phyloP scores from a whole-genome alignment of 83 land plant genomes.

The Isoetes engelmannii region DNA sequence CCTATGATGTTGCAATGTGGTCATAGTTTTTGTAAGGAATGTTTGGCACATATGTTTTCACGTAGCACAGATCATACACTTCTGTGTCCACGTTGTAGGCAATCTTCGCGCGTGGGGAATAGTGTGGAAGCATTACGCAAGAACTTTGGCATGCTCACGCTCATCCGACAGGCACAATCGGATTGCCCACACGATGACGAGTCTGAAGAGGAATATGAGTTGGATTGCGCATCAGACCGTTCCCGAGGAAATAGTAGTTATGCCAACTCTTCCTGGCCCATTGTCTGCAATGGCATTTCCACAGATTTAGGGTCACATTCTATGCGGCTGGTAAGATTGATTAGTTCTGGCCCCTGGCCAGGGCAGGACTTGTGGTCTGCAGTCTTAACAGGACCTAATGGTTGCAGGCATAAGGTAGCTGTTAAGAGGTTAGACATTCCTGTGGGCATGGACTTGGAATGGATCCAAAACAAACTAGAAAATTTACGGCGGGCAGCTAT shows the following conservation, averaged over 20 bases:
- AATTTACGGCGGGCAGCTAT: constrained; percentile 55
- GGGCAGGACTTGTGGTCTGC: constrained; percentile 77
- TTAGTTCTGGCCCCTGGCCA: constrained; percentile 50
- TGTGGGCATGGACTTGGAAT: constrained; percentile 53
- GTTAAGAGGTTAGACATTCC: constrained; percentile 60
- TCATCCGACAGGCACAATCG: constrained; percentile 34
- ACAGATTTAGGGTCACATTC: constrained; percentile 45
- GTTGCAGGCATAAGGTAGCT: constrained; percentile 69
- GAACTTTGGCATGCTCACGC: constrained; percentile 75
- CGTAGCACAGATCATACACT: constrained; percentile 56
- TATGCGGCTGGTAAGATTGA: constrained; percentile 39
- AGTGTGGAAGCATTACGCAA: constrained; percentile 68
- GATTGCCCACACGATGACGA: constrained; percentile 24
- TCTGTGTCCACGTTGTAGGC: constrained; percentile 80
- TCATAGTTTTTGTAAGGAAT: constrained; percentile 81
- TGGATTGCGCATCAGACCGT: constrained; percentile 20
- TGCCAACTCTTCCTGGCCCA: constrained; percentile 26
- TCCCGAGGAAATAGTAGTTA: constrained; percentile 17
- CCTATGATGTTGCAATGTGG: constrained; percentile 90
- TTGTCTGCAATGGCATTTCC: constrained; percentile 18
- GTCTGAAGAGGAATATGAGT: constrained; percentile 33
- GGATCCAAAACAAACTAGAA: constrained; percentile 61
- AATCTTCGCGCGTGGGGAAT: constrained; percentile 78
- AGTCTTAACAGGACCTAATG: constrained; percentile 32
- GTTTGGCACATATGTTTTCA: constrained; percentile 68